Evolutionary conservation across 306 rosid species (phyloP), one percentile per base, ranked within the genome.

Genomic region (Luffa aegyptiaca): DNA sequence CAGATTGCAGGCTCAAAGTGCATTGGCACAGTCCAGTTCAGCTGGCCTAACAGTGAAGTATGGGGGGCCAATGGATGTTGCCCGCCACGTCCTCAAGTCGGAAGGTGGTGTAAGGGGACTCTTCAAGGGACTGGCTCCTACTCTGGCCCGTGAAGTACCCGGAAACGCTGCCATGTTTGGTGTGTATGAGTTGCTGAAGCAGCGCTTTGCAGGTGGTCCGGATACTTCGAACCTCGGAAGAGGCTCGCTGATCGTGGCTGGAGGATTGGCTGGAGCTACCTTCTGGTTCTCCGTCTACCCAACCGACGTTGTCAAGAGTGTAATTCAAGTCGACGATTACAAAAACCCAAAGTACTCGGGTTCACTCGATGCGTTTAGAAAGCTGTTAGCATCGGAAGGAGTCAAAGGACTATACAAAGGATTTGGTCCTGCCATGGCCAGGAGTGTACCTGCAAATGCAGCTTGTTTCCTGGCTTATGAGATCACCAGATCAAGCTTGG

Each of bases 381-480:
- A 88, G 90, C 87, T 96, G 64, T 35, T 77, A 39, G 90, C 97
- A 46, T 39, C 93, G 0, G 99, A 96, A 69, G 98, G 99, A 26
- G 45, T 86, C 49, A 91, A 88, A 77, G 99, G 98, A 39, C 89
- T 96, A 6, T 93, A 96, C 81, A 96, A 85, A 66, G 99, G 99
- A n/a, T 96, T 96, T 73, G 97, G 97, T 75, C 99, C 98, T 4
- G 98, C 99, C 46, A 96, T 93, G 92, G 90, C 84, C 46, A 81
- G 98, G 79, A 96, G 98, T 84, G 81, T 96, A 75, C 98, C 98
- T 1, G 98, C 98, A 0, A 96, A 96, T 86, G 98, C 97, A 17
- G 99, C 99, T 26, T 93, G 99, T 74, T 96, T 96, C 91, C 90
- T 93, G 90, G 99, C 94, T 12, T 96, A 96, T 80, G 98, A 93